A percentile compares a stretch with the other conserved stretches of the same genome.
Conservation (phyloP, 108 stramenopile species). For the Pseudonitzschia multistriata region DNA sequence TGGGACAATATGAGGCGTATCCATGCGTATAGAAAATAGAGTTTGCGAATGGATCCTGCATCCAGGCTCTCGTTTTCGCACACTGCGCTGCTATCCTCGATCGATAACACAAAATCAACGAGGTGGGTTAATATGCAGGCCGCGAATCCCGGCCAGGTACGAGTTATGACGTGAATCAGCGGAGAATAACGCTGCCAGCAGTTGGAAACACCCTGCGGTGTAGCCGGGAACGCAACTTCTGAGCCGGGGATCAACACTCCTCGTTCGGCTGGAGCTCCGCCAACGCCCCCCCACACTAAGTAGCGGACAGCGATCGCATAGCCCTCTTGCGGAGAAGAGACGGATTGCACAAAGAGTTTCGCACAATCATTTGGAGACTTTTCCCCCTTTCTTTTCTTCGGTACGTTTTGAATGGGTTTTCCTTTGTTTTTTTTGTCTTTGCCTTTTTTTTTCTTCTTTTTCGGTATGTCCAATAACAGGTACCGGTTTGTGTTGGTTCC, state of each 20-base stretch:
- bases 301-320: conserved; percentile 42
- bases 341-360: conserved; percentile 43
- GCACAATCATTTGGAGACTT: conserved; percentile 44
- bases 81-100: conserved; percentile 26
- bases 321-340: conserved; percentile 49
- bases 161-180: conserved; percentile 42
- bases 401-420: neutral
- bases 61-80: conserved; percentile 27
- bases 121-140: conserved; percentile 55
- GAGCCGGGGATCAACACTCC: conserved; percentile 35
- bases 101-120: conserved; percentile 59
- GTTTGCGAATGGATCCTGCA: conserved; percentile 24
- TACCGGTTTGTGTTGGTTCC: conserved; percentile 35
- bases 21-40: conserved; percentile 50
- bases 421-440: conserved; percentile 1
- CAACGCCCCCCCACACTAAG: conserved; percentile 57
- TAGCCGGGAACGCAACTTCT: conserved; percentile 32
- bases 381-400: conserved; percentile 23
- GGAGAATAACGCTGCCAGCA: conserved; percentile 53
- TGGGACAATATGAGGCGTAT: conserved; percentile 38
- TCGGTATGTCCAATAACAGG: conserved; percentile 21
- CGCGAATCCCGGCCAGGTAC: conserved; percentile 68
- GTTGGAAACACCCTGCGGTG: conserved; percentile 37
- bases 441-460: conserved; percentile 27
- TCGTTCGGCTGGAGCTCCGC: conserved; percentile 22